Base-by-base conservation (phyloP, 768 basidiomycete genomes). In the Cyathus striatus region DNA sequence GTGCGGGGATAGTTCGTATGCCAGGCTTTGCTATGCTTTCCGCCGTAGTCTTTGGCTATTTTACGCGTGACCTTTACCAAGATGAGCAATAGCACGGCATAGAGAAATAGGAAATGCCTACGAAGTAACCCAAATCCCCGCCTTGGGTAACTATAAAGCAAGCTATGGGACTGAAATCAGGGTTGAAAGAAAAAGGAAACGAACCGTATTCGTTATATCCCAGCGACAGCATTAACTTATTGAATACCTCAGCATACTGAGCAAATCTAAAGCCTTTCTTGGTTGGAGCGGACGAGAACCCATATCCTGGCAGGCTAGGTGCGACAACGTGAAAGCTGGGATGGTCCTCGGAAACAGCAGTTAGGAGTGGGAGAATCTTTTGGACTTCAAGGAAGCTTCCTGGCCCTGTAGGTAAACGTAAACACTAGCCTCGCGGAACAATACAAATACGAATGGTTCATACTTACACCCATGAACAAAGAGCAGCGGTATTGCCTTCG, bases 251-350 rank as follows among this genome's bases (percentile, higher is more conserved):
- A 12, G 49, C 45, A 18, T 46, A 43, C 23, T 49, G 49, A 9
- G 17, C 52, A 45, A 0, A 52, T 30, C 9, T 49, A 47, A 49
- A 80, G 77, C 2, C 76, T 72, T 43, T 66, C 55, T 72, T 73
- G 24, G 53, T 71, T 2, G 73, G 68, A 0, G 67, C 73, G 34
- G 76, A 68, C 0, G 79, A 79, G 55, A 78, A 80, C 0, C 75
- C 79, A 54, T 60, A 81, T 0, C 75, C 76, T 1, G 78, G 80
- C 13, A 81, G 50, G 47, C 78, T 73, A 22, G 70, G 43, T 0
- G 70, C 74, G 0, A 82, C 76, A 13, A 83, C 75, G 46, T 81
- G 76, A 52, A 83, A 81, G 43, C 69, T 74, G 1, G 78, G 78
- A 41, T 61, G 55, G 7, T 72, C 62, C 0, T 65, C 59, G 2